Percentiles rank a stretch among this genome's conserved stretches.
These are phyloP conservation scores for Tolypocladium sp. DNA, from an alignment of 2,329 filamentous ascomycete genomes.

Conservation along the genomic window DNA sequence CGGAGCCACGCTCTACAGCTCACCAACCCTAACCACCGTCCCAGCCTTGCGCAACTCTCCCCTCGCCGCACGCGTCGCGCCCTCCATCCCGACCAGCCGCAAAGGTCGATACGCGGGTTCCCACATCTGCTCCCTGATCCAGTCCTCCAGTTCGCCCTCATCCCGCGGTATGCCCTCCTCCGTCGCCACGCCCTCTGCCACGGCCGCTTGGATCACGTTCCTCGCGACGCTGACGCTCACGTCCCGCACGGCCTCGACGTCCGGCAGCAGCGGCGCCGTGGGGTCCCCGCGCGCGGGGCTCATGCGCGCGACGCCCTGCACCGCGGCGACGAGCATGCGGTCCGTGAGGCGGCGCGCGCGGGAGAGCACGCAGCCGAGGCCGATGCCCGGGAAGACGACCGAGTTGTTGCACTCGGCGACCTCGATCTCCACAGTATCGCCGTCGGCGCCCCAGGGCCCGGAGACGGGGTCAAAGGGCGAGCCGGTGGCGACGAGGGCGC, in stretches of 20 bases:
- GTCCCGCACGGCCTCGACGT: slow-evolving; percentile 62
- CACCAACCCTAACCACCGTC: slow-evolving; percentile 13
- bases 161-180: slow-evolving; percentile 53
- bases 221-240: slow-evolving; percentile 72
- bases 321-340: slow-evolving; percentile 73
- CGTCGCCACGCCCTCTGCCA: slow-evolving; percentile 59
- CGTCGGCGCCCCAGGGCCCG: slow-evolving; percentile 41
- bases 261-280: slow-evolving; percentile 61
- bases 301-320: slow-evolving; percentile 60
- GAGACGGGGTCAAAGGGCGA: slow-evolving; percentile 72
- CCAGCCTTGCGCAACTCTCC: slow-evolving; percentile 21
- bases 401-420: slow-evolving; percentile 83
- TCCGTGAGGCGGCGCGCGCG: slow-evolving; percentile 60
- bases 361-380: slow-evolving; percentile 66
- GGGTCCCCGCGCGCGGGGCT: slow-evolving; percentile 60
- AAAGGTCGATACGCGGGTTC: slow-evolving; percentile 58
- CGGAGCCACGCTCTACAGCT: not conserved
- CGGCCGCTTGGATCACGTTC: slow-evolving; percentile 63
- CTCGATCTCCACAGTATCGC: slow-evolving; percentile 32
- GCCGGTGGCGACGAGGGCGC: slow-evolving; percentile 72
- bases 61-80: slow-evolving; percentile 47
- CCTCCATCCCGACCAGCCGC: slow-evolving; percentile 41
- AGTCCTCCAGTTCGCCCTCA: slow-evolving; percentile 51
- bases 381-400: slow-evolving; percentile 78
- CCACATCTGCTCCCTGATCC: slow-evolving; percentile 78